These are phyloP conservation scores for Thozetella sp. DNA, from an alignment of 495 filamentous ascomycete species.

Conservation along the genomic window DNA sequence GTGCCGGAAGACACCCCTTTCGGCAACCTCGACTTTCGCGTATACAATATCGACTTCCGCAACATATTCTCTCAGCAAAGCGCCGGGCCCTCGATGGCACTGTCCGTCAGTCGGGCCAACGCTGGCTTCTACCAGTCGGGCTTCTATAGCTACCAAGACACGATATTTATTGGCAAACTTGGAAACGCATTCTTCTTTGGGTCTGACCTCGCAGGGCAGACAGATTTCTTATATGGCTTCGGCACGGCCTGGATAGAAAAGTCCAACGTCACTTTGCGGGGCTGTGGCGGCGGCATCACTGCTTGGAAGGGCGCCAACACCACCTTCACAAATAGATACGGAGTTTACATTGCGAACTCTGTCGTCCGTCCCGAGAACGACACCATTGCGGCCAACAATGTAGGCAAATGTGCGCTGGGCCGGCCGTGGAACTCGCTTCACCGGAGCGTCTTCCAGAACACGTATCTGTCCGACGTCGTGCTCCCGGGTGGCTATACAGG, in stretches of 20 bases:
- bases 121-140: slow-evolving; percentile 60
- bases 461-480: not conserved
- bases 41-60: slow-evolving; percentile 61
- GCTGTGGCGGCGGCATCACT: slow-evolving; percentile 62
- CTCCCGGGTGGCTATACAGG: not conserved
- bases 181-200: slow-evolving; percentile 61
- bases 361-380: slow-evolving; percentile 18
- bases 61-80: slow-evolving; percentile 49
- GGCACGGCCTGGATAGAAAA: slow-evolving; percentile 51
- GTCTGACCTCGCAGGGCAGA: slow-evolving; percentile 51
- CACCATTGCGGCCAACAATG: slow-evolving; percentile 5
- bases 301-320: slow-evolving; percentile 70
- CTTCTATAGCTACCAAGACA: slow-evolving; percentile 63
- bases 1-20: slow-evolving; percentile 60
- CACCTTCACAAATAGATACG: slow-evolving; percentile 63
- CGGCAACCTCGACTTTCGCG: slow-evolving; percentile 56
- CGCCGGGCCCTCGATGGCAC: slow-evolving; percentile 52
- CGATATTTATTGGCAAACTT: slow-evolving; percentile 62
- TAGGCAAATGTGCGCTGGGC: slow-evolving; percentile 56
- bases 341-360: slow-evolving; percentile 58
- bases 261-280: slow-evolving; percentile 45
- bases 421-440: slow-evolving; percentile 58
- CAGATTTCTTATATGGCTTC: slow-evolving; percentile 59
- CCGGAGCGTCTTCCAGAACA: not conserved
- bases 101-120: slow-evolving; percentile 58